Conservation (phyloP, 176 grass and related monocot genomes). For the Triticum dicoccoides region DNA sequence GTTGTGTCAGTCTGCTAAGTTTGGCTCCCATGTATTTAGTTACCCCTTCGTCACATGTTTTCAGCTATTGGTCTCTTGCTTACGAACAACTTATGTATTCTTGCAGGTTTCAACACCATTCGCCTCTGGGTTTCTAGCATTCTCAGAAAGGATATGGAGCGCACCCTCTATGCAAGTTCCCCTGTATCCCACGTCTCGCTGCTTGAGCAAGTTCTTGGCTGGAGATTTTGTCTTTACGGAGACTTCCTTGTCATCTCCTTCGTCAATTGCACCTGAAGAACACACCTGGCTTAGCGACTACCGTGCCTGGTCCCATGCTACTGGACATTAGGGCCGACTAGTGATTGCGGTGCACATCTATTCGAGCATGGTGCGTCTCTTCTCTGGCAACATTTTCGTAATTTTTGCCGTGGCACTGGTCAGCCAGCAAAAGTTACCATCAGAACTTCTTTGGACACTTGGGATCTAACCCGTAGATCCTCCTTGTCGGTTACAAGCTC, state of each 20-base stretch:
- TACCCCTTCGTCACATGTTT: background rate
- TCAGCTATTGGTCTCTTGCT: background rate
- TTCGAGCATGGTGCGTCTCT: constrained; percentile 56
- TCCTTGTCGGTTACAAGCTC: constrained; percentile 17
- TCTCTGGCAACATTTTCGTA: constrained; percentile 42
- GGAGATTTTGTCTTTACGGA: constrained; percentile 89
- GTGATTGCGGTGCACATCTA: constrained; percentile 45
- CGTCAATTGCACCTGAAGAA: constrained; percentile 87
- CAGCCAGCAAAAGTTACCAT: constrained; percentile 39
- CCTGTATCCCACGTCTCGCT: constrained; percentile 60
- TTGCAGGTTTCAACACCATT: constrained; percentile 45
- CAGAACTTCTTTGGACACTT: constrained; percentile 45
- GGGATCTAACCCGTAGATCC: constrained; percentile 27
- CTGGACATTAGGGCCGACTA: constrained; percentile 53
- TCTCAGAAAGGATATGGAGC: constrained; percentile 82
- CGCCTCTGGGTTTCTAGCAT: constrained; percentile 36
- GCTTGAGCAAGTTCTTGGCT: constrained; percentile 90
- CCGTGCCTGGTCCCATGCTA: constrained; percentile 56
- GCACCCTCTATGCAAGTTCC: constrained; percentile 64
- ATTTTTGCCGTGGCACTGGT: constrained; percentile 41
- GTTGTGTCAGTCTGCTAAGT: no score
- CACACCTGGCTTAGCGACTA: constrained; percentile 13
- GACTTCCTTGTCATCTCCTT: constrained; percentile 77
- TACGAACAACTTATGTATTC: background rate
- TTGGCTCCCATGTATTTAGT: background rate